These are phyloP conservation scores for Aspergillus pseudonomiae DNA, from an alignment of 2,329 filamentous ascomycete genomes.

Conservation along the genomic window DNA sequence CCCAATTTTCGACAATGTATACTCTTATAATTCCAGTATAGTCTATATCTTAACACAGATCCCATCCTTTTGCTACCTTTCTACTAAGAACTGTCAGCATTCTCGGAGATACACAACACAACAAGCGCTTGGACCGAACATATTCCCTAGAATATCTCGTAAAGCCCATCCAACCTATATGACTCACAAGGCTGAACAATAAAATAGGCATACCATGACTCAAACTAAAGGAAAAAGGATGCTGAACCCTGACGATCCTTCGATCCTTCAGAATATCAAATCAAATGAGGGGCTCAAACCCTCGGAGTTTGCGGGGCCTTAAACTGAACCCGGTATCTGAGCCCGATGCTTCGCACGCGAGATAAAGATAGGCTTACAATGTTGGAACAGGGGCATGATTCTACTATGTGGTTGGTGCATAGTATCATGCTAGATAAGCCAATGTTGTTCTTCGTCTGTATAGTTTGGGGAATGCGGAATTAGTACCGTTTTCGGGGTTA, in stretches of 20 bases:
- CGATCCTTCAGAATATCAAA: neutral
- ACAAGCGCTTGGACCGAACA: neutral
- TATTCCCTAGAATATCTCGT: neutral
- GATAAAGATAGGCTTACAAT: neutral
- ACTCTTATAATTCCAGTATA: too few species aligned
- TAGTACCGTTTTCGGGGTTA: neutral
- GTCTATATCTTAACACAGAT: too few species aligned
- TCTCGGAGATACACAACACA: too few species aligned
- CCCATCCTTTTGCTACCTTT: too few species aligned
- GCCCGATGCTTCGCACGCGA: conserved; percentile 1
- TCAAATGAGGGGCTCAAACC: neutral
- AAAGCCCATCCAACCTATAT: neutral
- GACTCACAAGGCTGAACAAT: neutral
- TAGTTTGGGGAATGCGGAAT: neutral
- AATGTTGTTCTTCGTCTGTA: neutral
- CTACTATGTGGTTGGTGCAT: neutral
- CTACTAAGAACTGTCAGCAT: too few species aligned
- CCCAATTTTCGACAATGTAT: too few species aligned
- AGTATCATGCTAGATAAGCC: neutral
- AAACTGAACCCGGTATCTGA: conserved; percentile 7
- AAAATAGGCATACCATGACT: neutral
- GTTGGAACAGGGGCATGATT: too few species aligned
- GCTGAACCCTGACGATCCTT: neutral
- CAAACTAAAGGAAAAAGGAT: neutral
- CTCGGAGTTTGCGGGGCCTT: neutral